A percentile compares a stretch with the other conserved stretches of the same genome.
These are phyloP conservation scores for Chrysanthemum makinoi DNA, from an alignment of 129 eudicot genomes.

Conservation along the genomic window DNA sequence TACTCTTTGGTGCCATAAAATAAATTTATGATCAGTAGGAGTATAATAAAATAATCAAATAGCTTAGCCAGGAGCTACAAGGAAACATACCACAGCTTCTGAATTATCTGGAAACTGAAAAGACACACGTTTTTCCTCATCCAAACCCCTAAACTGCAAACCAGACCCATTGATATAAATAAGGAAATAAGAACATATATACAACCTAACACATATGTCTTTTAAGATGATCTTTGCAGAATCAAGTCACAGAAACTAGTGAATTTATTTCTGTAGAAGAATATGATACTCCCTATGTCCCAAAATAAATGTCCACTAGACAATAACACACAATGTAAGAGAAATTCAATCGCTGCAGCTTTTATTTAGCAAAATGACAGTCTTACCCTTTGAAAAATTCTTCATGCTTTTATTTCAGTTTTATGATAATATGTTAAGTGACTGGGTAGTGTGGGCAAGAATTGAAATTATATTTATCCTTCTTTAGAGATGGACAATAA, in stretches of 20 bases:
- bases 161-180: slow-evolving; percentile 19
- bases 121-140: slow-evolving; percentile 55
- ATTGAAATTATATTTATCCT: too few species aligned
- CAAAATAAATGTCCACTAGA: too few species aligned
- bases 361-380: not conserved
- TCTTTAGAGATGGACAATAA: too few species aligned
- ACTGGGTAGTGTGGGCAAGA: too few species aligned
- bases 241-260: too few species aligned
- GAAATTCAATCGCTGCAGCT: not conserved
- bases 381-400: too few species aligned
- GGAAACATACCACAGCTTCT: slow-evolving; percentile 54
- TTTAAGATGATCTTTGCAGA: too few species aligned
- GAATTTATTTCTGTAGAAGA: too few species aligned
- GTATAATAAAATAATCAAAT: not conserved
- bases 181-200: not conserved
- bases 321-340: not conserved
- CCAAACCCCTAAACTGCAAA: slow-evolving; percentile 56
- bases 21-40: slow-evolving; percentile 15
- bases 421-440: too few species aligned
- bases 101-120: slow-evolving; percentile 51
- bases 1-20: slow-evolving; percentile 36
- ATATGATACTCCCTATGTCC: too few species aligned
- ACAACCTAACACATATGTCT: too few species aligned
- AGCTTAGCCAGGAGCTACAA: slow-evolving; percentile 4
- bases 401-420: too few species aligned